These are phyloP conservation scores for Aureobasidium sp. DNA, from an alignment of 2,329 filamentous ascomycete genomes.

Conservation along the genomic window DNA sequence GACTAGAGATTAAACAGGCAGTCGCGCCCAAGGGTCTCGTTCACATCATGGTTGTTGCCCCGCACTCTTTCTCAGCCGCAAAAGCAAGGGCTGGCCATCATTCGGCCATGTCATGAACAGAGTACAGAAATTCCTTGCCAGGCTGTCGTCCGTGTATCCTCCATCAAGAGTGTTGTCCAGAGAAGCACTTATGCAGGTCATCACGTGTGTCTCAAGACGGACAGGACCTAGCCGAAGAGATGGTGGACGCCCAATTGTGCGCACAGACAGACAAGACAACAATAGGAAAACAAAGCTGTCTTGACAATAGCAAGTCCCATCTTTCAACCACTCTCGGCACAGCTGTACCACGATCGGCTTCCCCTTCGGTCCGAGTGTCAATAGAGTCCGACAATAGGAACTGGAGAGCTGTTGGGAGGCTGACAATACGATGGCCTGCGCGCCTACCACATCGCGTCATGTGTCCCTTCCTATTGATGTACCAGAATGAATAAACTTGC, in stretches of 20 bases:
- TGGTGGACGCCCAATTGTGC: neutral
- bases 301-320: constrained; percentile 2
- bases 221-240: neutral
- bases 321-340: neutral
- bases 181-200: neutral
- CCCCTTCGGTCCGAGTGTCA: neutral
- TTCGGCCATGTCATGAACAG: neutral
- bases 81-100: neutral
- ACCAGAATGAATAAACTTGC: constrained; percentile 1
- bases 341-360: neutral
- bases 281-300: constrained; percentile 9
- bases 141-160: neutral
- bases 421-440: constrained; percentile 6
- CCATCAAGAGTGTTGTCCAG: neutral
- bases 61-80: neutral
- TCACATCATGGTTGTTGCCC: constrained; percentile 8
- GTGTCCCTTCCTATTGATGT: constrained; percentile 5
- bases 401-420: neutral
- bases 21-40: neutral
- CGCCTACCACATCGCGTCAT: neutral
- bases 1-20: neutral
- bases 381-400: constrained; percentile 1
- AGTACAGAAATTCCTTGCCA: neutral
- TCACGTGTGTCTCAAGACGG: constrained; percentile 1
- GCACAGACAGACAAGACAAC: constrained; percentile 9